Evolutionary conservation across 768 basidiomycete genomes (phyloP).

Genomic region (Leucosporidium scottii): DNA sequence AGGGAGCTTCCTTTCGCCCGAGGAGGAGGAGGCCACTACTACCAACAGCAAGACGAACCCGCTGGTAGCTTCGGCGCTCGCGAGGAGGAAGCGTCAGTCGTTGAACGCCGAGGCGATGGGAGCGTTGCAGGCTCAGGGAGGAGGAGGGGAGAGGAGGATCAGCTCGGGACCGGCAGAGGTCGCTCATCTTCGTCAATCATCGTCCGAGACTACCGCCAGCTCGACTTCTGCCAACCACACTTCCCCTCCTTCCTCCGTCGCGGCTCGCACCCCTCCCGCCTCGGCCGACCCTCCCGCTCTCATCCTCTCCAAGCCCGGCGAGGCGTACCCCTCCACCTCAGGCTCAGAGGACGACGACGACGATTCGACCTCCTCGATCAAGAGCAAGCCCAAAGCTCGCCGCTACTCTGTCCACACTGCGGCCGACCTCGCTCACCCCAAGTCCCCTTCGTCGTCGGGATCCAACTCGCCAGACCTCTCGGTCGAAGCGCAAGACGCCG

Average conservation of each 20-base stretch:
- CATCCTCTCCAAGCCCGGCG: slow-evolving; percentile 3
- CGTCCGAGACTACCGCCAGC: neutral
- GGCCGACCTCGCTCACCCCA: neutral
- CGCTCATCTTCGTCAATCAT: neutral
- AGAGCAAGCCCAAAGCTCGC: neutral
- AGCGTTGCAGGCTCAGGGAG: no score
- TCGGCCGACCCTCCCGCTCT: neutral
- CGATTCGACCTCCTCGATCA: neutral
- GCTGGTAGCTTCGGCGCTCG: neutral
- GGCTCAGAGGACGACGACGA: neutral
- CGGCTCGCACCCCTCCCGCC: neutral
- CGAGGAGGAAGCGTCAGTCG: neutral
- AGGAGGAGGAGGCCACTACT: neutral
- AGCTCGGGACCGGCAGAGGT: neutral
- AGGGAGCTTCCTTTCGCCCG: neutral
- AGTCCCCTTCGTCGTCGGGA: neutral
- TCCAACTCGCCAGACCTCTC: neutral
- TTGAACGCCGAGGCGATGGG: neutral
- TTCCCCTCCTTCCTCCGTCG: neutral
- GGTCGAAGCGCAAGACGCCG: neutral
- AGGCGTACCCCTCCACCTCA: neutral
- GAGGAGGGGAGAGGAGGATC: neutral
- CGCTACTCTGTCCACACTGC: neutral
- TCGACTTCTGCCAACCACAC: neutral
- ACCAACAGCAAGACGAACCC: neutral